phyloP scores from a whole-genome alignment of 768 basidiomycete genomes.

The Sporobolomyces roseus region DNA sequence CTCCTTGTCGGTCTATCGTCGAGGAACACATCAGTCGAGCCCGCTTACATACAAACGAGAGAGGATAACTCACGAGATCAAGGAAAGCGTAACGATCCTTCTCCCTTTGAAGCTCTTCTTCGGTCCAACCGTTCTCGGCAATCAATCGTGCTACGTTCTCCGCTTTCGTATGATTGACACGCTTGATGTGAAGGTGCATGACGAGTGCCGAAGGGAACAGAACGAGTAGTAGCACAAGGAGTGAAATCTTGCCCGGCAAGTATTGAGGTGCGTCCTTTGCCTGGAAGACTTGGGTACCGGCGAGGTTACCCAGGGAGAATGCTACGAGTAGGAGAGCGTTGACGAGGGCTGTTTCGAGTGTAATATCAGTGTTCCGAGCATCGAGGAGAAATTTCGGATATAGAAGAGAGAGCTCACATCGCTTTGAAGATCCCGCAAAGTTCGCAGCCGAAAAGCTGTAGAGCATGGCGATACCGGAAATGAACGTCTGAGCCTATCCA shows the following conservation, averaged over 20 bases:
- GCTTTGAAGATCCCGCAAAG: slow-evolving; percentile 65
- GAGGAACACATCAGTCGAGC: background rate
- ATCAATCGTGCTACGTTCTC: slow-evolving; percentile 49
- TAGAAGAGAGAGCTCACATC: no score
- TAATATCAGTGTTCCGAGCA: no score
- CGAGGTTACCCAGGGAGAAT: slow-evolving; percentile 57
- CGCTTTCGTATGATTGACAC: slow-evolving; percentile 52
- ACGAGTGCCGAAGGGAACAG: slow-evolving; percentile 56
- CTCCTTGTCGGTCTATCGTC: slow-evolving; percentile 57
- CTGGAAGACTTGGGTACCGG: slow-evolving; percentile 64
- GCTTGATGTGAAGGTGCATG: slow-evolving; percentile 58
- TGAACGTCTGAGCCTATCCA: slow-evolving; percentile 53
- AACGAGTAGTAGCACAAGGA: slow-evolving; percentile 59
- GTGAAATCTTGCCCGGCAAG: slow-evolving; percentile 57
- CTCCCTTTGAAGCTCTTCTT: slow-evolving; percentile 60
- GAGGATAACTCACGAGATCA: slow-evolving; percentile 50
- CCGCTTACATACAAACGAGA: background rate
- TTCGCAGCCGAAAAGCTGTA: slow-evolving; percentile 67
- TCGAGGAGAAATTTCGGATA: no score
- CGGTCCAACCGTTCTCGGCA: slow-evolving; percentile 58
- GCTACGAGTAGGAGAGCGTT: slow-evolving; percentile 29
- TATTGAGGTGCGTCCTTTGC: slow-evolving; percentile 63
- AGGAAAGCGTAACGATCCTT: slow-evolving; percentile 62
- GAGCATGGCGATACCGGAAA: slow-evolving; percentile 59
- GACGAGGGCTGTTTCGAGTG: no score